Evolutionary conservation across 2,329 filamentous ascomycete species (phyloP), one percentile per base, ranked within the genome.

Genomic region (Sarocladium oryzae): DNA sequence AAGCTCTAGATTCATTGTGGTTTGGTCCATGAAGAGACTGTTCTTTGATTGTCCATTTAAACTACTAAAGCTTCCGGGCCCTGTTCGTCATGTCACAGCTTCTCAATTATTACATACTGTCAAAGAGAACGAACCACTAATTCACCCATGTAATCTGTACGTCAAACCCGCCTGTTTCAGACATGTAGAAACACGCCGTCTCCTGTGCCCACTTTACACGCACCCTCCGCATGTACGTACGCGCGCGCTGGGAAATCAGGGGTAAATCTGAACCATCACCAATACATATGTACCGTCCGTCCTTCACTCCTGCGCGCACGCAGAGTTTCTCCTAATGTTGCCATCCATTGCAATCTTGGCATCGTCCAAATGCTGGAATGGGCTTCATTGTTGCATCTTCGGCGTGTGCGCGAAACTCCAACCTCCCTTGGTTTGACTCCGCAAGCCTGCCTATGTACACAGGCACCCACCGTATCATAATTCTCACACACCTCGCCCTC

Each of bases 151-250:
- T 23, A 20, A 20, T 21, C 40, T 43, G 21, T 26, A 43, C 23
- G 21, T 43, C 40, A 28, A 28, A 43, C 40, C 40, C 20, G 40
- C 40, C 28, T 48, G 43, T 48, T 48, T 48, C 43, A 48, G 43
- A 48, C 43, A 26, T 26, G 43, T 23, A 30, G 43, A 48, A 48
- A 32, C 24, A 32, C 43, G n/a, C 26, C 26, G 26, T 21, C 43
- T 33, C 26, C 24, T 48, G 26, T 33, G 28, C 16, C 43, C 43
- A 48, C 43, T 48, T 48, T 48, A 48, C 40, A 28, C 40, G 37
- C 18, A 40, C 15, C 8, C 20, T 6, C 7, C 37, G 16, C 15
- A 40, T 20, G 40, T 20, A 15, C 15, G 36, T 21, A 40, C 15
- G 11, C 23, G 8, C 40, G 21, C 8, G 10, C 21, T 40, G 40